Base-by-base conservation (phyloP, 1,284 basidiomycete species). In the Pterulicium gracile region DNA sequence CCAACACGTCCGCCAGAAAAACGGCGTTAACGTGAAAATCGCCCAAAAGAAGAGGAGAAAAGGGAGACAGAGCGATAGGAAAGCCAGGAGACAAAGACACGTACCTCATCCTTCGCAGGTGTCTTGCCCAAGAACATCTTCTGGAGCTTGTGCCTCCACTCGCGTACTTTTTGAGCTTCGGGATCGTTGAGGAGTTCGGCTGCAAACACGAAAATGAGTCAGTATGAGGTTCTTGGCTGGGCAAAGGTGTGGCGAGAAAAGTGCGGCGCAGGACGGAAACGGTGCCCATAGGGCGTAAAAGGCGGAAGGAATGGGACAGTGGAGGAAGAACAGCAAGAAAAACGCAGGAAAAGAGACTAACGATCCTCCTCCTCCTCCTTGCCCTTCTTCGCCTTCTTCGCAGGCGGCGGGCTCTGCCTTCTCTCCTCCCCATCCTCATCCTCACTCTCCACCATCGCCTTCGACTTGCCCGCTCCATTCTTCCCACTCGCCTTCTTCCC, bases 131-230 rank as follows among this genome's bases (percentile, higher is more conserved):
- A 69, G 72, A 96, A 95, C 0, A 80, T 83, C 56, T 91, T 87
- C 64, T 96, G 92, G 3, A 95, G 78, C 64, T 81, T 86, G 64
- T 93, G 89, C 55, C 91, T 75, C 90, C 91, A 93, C 47, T 87
- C 84, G 55, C 82, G 81, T 57, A 91, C 87, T 57, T 79, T 81
- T 46, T 70, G 51, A 21, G 86, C 86, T 56, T 90, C 87, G 1
- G 79, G 79, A 62, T 92, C 85, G 43, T 61, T 64, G 21, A 68
- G 64, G 49, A 75, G 55, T 51, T 73, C 70, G 27, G 63, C 70
- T 74, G 54, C 43, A 50, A n/a, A n/a, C n/a, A n/a, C n/a, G n/a
- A n/a, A n/a, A n/a, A n/a, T n/a, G n/a, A n/a, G n/a, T n/a, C n/a
- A n/a, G n/a, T n/a, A n/a, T n/a, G n/a, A n/a, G n/a, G n/a, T n/a